These are phyloP conservation scores for Termitomyces sp. DNA, from an alignment of 768 basidiomycete genomes.

Conservation along the genomic window DNA sequence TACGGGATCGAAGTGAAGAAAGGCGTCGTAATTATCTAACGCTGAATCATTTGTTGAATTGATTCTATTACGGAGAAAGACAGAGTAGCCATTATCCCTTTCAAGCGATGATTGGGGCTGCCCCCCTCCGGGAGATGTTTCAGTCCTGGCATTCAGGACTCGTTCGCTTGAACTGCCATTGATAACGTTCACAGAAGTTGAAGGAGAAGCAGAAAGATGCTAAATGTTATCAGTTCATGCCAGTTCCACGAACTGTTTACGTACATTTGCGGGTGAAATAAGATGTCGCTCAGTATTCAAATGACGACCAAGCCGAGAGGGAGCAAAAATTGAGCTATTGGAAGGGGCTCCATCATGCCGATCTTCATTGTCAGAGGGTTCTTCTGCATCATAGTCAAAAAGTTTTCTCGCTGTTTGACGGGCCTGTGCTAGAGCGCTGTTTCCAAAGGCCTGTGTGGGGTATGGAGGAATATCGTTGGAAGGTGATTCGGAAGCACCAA, in stretches of 20 bases:
- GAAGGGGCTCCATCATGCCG: constrained; percentile 11
- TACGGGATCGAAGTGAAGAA: constrained; percentile 31
- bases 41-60: not conserved
- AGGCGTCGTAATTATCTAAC: constrained; percentile 23
- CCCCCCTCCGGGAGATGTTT: constrained; percentile 1
- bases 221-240: constrained; percentile 30
- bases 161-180: constrained; percentile 25
- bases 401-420: constrained; percentile 12
- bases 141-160: constrained; percentile 12
- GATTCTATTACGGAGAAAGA: not conserved
- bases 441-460: constrained; percentile 37
- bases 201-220: constrained; percentile 8
- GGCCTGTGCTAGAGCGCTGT: constrained; percentile 30
- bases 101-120: not conserved
- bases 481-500: not conserved
- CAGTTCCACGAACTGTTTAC: not conserved
- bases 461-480: not conserved
- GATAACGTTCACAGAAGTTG: not conserved
- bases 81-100: not conserved
- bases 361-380: not conserved
- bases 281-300: not conserved
- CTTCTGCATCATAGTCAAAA: constrained; percentile 6
- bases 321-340: constrained; percentile 26
- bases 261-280: not conserved
- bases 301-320: constrained; percentile 25